Percentiles rank a stretch among this genome's conserved stretches.
Evolutionary conservation across 106 monocot genomes (phyloP).

Genomic region (Dioscorea alata): DNA sequence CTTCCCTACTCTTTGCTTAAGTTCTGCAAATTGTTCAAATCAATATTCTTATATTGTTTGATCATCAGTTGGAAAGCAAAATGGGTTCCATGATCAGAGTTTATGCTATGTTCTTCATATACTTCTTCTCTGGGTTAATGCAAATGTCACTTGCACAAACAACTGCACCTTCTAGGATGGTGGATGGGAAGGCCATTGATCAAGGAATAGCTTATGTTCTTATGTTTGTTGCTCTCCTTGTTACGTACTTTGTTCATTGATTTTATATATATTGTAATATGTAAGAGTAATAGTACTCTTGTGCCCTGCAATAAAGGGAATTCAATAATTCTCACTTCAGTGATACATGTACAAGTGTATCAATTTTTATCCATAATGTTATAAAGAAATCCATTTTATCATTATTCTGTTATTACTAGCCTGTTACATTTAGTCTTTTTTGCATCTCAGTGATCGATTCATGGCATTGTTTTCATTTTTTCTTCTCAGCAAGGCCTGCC

Average conservation of each 20-base stretch:
- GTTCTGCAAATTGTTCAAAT: background rate
- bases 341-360: too few species aligned
- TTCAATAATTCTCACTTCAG: too few species aligned
- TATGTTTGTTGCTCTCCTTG: background rate
- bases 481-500: too few species aligned
- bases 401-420: too few species aligned
- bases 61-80: background rate
- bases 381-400: too few species aligned
- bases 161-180: background rate
- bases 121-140: background rate
- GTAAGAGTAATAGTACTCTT: too few species aligned
- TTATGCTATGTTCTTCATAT: background rate
- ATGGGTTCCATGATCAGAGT: background rate
- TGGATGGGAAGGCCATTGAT: slow-evolving; percentile 7
- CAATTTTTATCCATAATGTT: too few species aligned
- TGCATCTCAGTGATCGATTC: too few species aligned
- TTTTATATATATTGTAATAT: background rate
- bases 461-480: too few species aligned
- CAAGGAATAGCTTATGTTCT: slow-evolving; percentile 5
- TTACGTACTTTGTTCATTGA: background rate
- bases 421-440: too few species aligned
- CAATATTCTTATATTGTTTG: background rate
- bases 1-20: background rate
- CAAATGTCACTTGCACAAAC: background rate
- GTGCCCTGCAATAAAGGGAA: too few species aligned